phyloP scores from a whole-genome alignment of 202 grass and related monocot genomes.

The Sporobolus alterniflorus region DNA sequence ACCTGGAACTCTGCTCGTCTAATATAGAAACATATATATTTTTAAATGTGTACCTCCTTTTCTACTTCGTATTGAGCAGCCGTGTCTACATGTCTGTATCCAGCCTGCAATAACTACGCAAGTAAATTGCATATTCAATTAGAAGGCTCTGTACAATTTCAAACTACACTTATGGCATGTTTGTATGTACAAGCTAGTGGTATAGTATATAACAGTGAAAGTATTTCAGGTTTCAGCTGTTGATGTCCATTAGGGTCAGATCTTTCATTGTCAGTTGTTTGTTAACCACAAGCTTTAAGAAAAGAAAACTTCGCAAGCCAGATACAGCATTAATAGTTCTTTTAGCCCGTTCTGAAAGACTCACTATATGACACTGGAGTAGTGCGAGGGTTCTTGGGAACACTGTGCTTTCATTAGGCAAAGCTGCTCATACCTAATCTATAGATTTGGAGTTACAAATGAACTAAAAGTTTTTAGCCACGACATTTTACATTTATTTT shows the following conservation, averaged over 20 bases:
- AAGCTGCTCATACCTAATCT: neutral
- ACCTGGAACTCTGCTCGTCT: neutral
- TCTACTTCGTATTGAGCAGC: slow-evolving; percentile 66
- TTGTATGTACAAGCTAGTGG: slow-evolving; percentile 10
- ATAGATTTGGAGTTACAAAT: neutral
- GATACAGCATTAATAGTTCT: neutral
- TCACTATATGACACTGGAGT: neutral
- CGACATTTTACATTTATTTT: neutral
- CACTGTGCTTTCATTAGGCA: neutral
- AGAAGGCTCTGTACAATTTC: neutral
- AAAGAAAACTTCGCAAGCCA: neutral
- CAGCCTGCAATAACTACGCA: slow-evolving; percentile 54
- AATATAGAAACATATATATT: neutral
- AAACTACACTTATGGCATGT: neutral
- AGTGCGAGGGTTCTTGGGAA: neutral
- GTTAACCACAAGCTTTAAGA: neutral
- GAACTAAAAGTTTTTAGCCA: neutral
- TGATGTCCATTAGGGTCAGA: neutral
- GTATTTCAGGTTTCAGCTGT: neutral
- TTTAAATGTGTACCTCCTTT: slow-evolving; percentile 62
- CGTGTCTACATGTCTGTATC: slow-evolving; percentile 87
- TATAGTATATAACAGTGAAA: neutral
- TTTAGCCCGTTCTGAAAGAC: neutral
- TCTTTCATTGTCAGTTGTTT: neutral
- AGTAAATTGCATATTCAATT: neutral